Evolutionary conservation across 2,329 filamentous ascomycete genomes (phyloP), one percentile per base, ranked within the genome.

Genomic region (Phaeoacremonium minimum): DNA sequence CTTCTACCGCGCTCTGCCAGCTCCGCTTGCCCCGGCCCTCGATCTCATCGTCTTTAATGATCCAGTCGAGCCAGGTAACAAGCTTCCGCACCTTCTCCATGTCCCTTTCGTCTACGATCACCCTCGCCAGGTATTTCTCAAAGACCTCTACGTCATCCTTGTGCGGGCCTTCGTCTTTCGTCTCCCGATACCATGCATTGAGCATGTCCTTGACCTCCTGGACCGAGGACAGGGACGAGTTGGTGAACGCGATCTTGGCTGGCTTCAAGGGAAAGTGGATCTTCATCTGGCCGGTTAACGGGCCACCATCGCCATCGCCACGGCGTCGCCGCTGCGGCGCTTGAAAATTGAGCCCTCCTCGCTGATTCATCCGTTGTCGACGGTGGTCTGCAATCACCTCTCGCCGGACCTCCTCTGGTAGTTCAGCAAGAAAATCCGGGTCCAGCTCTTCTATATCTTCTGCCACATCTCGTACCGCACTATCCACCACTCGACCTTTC

Each of bases 31-130:
- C 71, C 33, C 39, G 49, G 13, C 53, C 54, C 2, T 30, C 35
- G 3, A 49, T 57, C 5, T 50, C 53, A 19, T 65, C 66, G 30
- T 73, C 70, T 31, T 74, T 71, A 6, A 81, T 66, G 15, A 81
- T 45, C 51, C 75, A 67, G 29, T 67, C 66, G 33, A 83, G 86
- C 34, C 75, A 96, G 6, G 78, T 87, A 0, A 95, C 85, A 0
- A 91, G 85, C 9, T 93, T 93, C 58, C 95, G 88, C 51, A 87
- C 91, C 43, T 90, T 85, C 46, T 87, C 93, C 52, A 96, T 71
- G 55, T 96, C 83, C 40, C 74, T 69, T 58, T 97, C 93, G 39
- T 91, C 82, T 2, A 64, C 42, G 1, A 95, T 73, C 1, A 97
- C 87, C 17, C 73, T 74, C 5, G 57, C 67, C 18, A 97, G 58